A percentile compares a stretch with the other conserved stretches of the same genome.
Evolutionary conservation across 257 asterid genomes (phyloP).

Genomic region (Petunia secreta): DNA sequence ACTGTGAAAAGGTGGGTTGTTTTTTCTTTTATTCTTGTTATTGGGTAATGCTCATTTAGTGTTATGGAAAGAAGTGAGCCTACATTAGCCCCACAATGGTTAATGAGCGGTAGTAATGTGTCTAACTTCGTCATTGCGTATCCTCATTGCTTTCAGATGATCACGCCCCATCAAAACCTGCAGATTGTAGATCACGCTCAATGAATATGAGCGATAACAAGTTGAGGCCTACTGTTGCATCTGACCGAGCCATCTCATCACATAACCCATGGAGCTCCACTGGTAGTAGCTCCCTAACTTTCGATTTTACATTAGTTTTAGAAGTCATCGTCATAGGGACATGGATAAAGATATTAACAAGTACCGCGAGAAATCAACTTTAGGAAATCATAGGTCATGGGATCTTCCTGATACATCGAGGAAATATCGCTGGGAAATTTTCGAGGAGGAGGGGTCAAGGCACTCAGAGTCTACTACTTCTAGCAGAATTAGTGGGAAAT

Average conservation of each 20-base stretch:
- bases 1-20: conserved; percentile 33
- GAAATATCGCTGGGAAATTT: conserved; percentile 42
- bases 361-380: conserved; percentile 44
- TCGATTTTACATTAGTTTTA: conserved; percentile 61
- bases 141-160: conserved; percentile 53
- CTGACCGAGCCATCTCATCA: conserved; percentile 57
- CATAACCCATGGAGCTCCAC: conserved; percentile 65
- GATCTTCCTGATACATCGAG: conserved; percentile 47
- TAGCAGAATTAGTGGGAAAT: conserved; percentile 55
- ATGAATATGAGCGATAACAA: conserved; percentile 56
- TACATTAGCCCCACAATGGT: conserved; percentile 78
- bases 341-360: conserved; percentile 55
- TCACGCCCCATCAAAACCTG: conserved; percentile 50
- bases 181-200: conserved; percentile 59
- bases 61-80: conserved; percentile 89
- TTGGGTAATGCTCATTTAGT: conserved; percentile 55
- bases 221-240: conserved; percentile 52
- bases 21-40: conserved; percentile 32
- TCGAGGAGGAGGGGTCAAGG: conserved; percentile 67
- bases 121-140: conserved; percentile 45
- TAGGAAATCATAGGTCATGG: conserved; percentile 45
- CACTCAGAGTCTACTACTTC: conserved; percentile 71
- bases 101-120: conserved; percentile 63
- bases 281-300: conserved; percentile 55
- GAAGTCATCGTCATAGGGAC: conserved; percentile 59